A percentile compares a stretch with the other conserved stretches of the same genome.
Conservation (phyloP, 495 filamentous ascomycete species). For the Umbilicaria muhlenbergii region DNA sequence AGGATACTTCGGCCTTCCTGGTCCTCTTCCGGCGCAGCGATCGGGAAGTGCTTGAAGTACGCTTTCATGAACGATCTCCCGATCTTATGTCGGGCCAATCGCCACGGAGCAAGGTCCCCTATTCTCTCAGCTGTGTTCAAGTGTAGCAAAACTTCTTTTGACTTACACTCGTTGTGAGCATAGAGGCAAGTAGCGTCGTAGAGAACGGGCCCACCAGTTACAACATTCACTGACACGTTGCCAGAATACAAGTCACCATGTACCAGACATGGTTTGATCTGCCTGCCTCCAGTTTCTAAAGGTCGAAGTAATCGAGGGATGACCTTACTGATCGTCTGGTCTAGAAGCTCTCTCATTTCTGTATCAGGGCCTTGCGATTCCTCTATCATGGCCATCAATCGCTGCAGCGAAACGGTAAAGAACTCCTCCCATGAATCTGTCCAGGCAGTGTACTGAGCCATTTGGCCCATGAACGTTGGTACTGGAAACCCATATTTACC, state of each 20-base stretch:
- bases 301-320: slow-evolving; percentile 19
- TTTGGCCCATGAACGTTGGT: slow-evolving; percentile 5
- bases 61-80: slow-evolving; percentile 15
- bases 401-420: slow-evolving; percentile 4
- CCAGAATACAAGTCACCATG: slow-evolving; percentile 16
- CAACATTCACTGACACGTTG: slow-evolving; percentile 10
- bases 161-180: slow-evolving; percentile 19
- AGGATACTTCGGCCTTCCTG: slow-evolving; percentile 17
- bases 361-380: slow-evolving; percentile 17
- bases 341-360: slow-evolving; percentile 15
- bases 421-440: slow-evolving; percentile 4
- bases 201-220: slow-evolving; percentile 10
- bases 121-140: slow-evolving; percentile 12
- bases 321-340: slow-evolving; percentile 18
- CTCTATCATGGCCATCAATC: slow-evolving; percentile 4
- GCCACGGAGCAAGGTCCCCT: slow-evolving; percentile 2
- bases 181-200: slow-evolving; percentile 15
- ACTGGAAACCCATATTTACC: slow-evolving; percentile 11
- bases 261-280: slow-evolving; percentile 13
- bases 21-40: slow-evolving; percentile 14
- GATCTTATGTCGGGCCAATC: slow-evolving; percentile 10
- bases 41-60: slow-evolving; percentile 15
- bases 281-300: slow-evolving; percentile 15
- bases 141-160: too few species aligned
- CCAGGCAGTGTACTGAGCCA: slow-evolving; percentile 6